Evolutionary conservation across 2,329 filamentous ascomycete genomes (phyloP), one percentile per base, ranked within the genome.

Genomic region (Stemphylium beticola): DNA sequence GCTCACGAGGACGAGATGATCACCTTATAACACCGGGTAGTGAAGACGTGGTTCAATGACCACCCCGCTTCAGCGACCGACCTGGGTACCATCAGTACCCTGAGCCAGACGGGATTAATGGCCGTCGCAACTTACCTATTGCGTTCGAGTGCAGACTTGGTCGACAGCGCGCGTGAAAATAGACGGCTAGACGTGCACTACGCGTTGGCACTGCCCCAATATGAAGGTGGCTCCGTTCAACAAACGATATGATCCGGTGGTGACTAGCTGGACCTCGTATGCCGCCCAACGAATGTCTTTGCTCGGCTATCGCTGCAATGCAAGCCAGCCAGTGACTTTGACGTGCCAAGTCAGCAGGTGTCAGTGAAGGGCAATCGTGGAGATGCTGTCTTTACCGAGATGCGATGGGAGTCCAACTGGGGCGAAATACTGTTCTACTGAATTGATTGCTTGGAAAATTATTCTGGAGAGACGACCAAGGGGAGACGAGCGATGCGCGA

Each of bases 1-100:
- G 66, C 45, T 58, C 68, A 73, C 71, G 64, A 64, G 66, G 68
- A 66, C 63, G 53, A 57, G 33, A 58, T 53, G 53, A 53, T 51
- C 53, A 65, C 57, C 63, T 55, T 66, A 64, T 63, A 62, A 61
- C 53, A 58, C 51, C 43, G 53, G 38, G 61, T 55, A 61, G 55
- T 55, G 51, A 62, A 42, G 54, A 60, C 51, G 53, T 58, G 52
- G 36, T 51, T 41, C 33, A 45, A 42, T 29, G 39, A 18, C 31
- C 29, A 48, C 32, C 17, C 48, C 26, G 34, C 43, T 31, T 26
- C 39, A n/a, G 32, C 26, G 37, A 42, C 9, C 29, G 38, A 42
- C 12, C 62, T 55, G 34, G 14, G 32, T 26, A 41, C 40, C 39
- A 39, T 64, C 49, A 61, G 54, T n/a, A 38, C 29, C 33, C 40